phyloP scores from a whole-genome alignment of 306 rosid species.

The Gleditsia sinensis region DNA sequence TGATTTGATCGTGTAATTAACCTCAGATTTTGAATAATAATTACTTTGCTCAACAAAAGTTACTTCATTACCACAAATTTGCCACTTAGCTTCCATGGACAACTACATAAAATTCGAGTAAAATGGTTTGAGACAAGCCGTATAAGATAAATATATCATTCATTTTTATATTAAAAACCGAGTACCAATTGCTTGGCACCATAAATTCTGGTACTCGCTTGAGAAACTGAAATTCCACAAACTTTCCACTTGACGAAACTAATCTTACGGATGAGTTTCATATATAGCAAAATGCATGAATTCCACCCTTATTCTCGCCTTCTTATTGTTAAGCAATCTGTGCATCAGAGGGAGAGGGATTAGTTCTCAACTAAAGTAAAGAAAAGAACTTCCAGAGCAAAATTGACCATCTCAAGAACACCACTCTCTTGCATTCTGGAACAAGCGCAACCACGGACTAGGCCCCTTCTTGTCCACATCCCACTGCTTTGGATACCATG shows the following conservation, averaged over 20 bases:
- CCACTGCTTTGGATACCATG: conserved; percentile 89
- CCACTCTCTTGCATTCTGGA: conserved; percentile 65
- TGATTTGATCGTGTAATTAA: background rate
- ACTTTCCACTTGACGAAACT: no score
- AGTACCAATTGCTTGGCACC: no score
- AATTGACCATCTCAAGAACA: conserved; percentile 34
- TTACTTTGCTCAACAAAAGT: no score
- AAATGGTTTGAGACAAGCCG: conserved; percentile 47
- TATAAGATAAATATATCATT: background rate
- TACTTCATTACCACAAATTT: background rate
- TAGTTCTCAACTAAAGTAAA: conserved; percentile 18
- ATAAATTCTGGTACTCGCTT: no score
- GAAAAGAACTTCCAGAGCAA: no score
- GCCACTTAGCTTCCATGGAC: background rate
- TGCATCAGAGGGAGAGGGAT: conserved; percentile 3
- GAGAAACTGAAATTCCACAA: no score
- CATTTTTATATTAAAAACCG: no score
- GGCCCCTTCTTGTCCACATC: conserved; percentile 74
- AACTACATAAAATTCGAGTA: conserved; percentile 31
- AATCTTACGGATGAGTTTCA: no score
- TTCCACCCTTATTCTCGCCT: background rate
- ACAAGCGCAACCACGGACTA: conserved; percentile 85
- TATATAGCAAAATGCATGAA: no score
- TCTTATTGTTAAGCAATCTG: conserved; percentile 8
- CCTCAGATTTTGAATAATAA: background rate